These are phyloP conservation scores for Pelargonium nanum DNA, from an alignment of 345 rosid genomes.

Conservation along the genomic window DNA sequence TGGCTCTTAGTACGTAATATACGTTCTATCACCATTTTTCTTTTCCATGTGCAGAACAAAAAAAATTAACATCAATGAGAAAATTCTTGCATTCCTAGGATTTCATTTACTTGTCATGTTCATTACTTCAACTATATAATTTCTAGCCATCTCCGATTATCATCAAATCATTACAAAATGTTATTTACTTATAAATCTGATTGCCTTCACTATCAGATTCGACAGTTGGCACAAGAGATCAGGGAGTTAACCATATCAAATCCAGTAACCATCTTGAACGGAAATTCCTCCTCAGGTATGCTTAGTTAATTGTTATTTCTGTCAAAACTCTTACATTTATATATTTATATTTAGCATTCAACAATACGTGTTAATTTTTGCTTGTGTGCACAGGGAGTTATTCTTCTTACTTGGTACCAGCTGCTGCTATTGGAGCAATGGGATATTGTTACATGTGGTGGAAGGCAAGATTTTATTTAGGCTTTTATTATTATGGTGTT, in stretches of 20 bases:
- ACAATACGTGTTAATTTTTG: neutral
- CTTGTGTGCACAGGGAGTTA: constrained; percentile 35
- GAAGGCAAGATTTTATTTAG: constrained; percentile 41
- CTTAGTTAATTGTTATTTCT: neutral
- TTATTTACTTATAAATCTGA: constrained; percentile 5
- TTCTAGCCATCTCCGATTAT: neutral
- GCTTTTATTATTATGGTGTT: neutral
- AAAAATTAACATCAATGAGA: too few relatives aligned
- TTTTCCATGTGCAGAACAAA: too few relatives aligned
- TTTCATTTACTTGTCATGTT: neutral
- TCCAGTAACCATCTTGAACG: constrained; percentile 71
- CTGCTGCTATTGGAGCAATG: constrained; percentile 91
- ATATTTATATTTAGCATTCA: neutral
- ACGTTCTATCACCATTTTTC: too few relatives aligned
- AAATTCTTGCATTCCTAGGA: neutral
- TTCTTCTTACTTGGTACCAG: constrained; percentile 77
- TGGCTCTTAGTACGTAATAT: too few relatives aligned
- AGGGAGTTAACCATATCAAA: constrained; percentile 57
- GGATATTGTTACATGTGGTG: constrained; percentile 96
- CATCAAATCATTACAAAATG: constrained; percentile 1
- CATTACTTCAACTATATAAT: neutral
- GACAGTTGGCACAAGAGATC: constrained; percentile 78
- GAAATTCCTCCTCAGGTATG: constrained; percentile 35
- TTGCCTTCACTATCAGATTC: constrained; percentile 37
- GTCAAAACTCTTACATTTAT: neutral